Percentiles rank a stretch among this genome's conserved stretches.
These are phyloP conservation scores for Papiliotrema laurentii DNA, from an alignment of 1,284 basidiomycete genomes.

Conservation along the genomic window DNA sequence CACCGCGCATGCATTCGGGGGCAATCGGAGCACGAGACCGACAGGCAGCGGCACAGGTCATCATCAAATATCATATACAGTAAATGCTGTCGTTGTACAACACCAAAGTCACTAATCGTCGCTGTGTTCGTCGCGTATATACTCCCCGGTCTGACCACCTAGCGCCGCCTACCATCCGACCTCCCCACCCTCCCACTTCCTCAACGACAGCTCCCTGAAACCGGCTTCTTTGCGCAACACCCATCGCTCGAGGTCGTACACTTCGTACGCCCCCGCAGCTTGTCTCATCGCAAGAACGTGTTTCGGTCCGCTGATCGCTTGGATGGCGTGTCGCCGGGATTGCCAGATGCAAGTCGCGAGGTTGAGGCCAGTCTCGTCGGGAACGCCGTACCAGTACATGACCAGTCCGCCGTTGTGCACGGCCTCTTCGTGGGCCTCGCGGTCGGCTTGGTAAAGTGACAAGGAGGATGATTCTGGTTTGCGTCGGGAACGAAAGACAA, in stretches of 20 bases:
- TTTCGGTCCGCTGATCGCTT: slow-evolving; percentile 70
- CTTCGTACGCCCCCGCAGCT: slow-evolving; percentile 69
- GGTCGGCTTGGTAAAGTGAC: slow-evolving; percentile 78
- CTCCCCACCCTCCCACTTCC: slow-evolving; percentile 61
- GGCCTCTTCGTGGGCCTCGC: slow-evolving; percentile 82
- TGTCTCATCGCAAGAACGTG: slow-evolving; percentile 78
- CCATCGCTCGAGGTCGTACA: slow-evolving; percentile 72
- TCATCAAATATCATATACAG: no score
- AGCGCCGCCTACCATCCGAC: slow-evolving; percentile 53
- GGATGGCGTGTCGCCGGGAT: slow-evolving; percentile 67
- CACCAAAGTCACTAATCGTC: no score
- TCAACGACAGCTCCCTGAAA: slow-evolving; percentile 55
- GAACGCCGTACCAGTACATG: slow-evolving; percentile 90
- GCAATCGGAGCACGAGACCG: no score
- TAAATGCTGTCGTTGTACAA: no score
- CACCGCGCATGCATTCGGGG: no score
- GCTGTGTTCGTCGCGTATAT: no score
- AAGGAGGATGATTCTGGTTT: slow-evolving; percentile 47
- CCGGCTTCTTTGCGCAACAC: slow-evolving; percentile 63
- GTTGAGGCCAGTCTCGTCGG: slow-evolving; percentile 71
- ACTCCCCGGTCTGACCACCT: neutral
- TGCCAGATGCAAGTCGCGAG: slow-evolving; percentile 96
- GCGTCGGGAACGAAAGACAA: slow-evolving; percentile 78
- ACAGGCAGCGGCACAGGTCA: no score
- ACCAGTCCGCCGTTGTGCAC: slow-evolving; percentile 68